A percentile compares a stretch with the other conserved stretches of the same genome.
Evolutionary conservation across 2,329 filamentous ascomycete species (phyloP).

Genomic region (Zalaria sp.): DNA sequence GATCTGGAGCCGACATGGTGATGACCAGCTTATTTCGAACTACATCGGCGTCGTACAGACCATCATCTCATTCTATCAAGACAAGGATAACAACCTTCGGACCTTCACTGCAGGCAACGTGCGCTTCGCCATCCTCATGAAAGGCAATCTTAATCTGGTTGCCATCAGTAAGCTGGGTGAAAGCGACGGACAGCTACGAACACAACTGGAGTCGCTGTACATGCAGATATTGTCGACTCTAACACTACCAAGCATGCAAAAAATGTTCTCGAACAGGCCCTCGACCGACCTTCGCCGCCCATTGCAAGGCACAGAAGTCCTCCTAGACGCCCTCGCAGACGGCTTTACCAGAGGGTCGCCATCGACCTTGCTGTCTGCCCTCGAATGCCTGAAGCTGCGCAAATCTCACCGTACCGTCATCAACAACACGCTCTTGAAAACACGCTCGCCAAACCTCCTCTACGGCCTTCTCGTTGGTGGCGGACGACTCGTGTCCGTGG

Average conservation of each 20-base stretch:
- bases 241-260: constrained; percentile 72
- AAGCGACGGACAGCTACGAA: constrained; percentile 73
- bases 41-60: constrained; percentile 95
- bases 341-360: constrained; percentile 89
- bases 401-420: constrained; percentile 78
- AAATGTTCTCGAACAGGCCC: constrained; percentile 77
- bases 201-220: constrained; percentile 85
- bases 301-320: constrained; percentile 76
- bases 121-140: constrained; percentile 71
- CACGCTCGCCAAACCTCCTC: constrained; percentile 61
- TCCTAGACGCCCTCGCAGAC: constrained; percentile 84
- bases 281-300: constrained; percentile 89
- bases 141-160: constrained; percentile 82
- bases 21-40: constrained; percentile 75
- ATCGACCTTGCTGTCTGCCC: constrained; percentile 71
- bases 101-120: constrained; percentile 79
- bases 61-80: constrained; percentile 92
- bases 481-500: constrained; percentile 84
- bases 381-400: constrained; percentile 85
- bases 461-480: constrained; percentile 91
- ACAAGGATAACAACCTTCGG: constrained; percentile 58
- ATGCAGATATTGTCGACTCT: constrained; percentile 97
- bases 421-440: constrained; percentile 74
- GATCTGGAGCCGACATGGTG: constrained; percentile 90
- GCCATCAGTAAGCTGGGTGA: constrained; percentile 88